A percentile compares a stretch with the other conserved stretches of the same genome.
Conservation (phyloP, 1,284 basidiomycete genomes). For the Exobasidium rhododendri region DNA sequence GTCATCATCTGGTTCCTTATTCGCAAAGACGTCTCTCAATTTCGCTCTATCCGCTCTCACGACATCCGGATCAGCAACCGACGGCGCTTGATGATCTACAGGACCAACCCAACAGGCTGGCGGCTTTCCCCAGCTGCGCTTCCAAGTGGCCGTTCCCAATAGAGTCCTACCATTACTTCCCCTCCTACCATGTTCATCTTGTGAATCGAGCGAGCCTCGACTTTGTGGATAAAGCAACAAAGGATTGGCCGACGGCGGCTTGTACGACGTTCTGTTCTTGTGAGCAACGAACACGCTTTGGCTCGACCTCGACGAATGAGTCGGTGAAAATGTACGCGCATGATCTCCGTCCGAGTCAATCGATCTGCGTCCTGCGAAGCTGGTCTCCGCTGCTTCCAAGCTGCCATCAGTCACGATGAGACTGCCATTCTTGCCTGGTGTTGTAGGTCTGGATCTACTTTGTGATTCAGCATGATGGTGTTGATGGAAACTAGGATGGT, state of each 20-base stretch:
- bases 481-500: conserved; percentile 24
- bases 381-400: neutral
- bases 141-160: conserved; percentile 33
- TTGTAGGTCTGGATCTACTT: neutral
- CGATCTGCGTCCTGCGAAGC: neutral
- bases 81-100: conserved; percentile 25
- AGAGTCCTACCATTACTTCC: neutral
- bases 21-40: conserved; percentile 46
- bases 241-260: conserved; percentile 46
- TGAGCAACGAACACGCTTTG: conserved; percentile 46
- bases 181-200: too few relatives aligned
- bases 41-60: conserved; percentile 15
- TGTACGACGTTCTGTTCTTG: conserved; percentile 39
- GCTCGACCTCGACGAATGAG: neutral
- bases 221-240: conserved; percentile 21
- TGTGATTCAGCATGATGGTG: neutral
- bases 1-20: conserved; percentile 33
- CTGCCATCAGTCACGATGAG: neutral
- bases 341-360: conserved; percentile 8
- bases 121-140: conserved; percentile 45
- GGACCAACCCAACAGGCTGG: conserved; percentile 46
- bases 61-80: conserved; percentile 12
- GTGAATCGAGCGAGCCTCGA: neutral
- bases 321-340: conserved; percentile 4
- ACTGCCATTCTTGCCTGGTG: neutral